phyloP scores from a whole-genome alignment of 257 asterid genomes.

The Solanum arcanum region DNA sequence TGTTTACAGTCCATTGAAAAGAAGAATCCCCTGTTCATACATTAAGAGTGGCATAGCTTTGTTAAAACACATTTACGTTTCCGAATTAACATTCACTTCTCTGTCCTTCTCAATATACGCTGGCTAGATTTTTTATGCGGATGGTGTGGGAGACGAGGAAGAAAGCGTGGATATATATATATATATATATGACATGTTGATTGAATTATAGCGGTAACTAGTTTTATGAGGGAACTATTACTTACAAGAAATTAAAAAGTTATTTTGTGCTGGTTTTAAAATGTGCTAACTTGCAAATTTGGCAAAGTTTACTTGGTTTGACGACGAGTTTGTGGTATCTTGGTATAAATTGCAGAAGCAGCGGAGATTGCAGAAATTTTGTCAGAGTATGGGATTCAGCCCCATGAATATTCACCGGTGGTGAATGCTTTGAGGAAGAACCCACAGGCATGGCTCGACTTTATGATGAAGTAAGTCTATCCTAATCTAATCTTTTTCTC shows the following conservation, averaged over 20 bases:
- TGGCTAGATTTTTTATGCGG: neutral
- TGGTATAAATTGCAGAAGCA: conserved; percentile 53
- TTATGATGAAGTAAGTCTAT: conserved; percentile 81
- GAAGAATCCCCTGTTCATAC: neutral
- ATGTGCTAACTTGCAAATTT: neutral
- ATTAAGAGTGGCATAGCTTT: neutral
- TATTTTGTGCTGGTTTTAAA: neutral
- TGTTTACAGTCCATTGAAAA: neutral
- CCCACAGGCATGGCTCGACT: conserved; percentile 94
- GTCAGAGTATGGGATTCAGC: conserved; percentile 65
- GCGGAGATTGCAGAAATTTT: conserved; percentile 96
- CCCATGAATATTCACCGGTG: conserved; percentile 70
- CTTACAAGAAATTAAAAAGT: neutral
- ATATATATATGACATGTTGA: neutral
- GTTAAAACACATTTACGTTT: neutral
- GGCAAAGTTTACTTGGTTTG: neutral
- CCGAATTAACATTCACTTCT: neutral
- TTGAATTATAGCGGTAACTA: neutral
- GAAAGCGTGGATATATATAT: neutral
- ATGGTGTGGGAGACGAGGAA: neutral
- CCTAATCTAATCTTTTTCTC: neutral
- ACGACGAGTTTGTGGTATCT: neutral
- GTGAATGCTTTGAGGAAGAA: conserved; percentile 83
- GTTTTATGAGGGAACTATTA: neutral
- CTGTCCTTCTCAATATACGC: neutral